phyloP scores from a whole-genome alignment of 2,329 filamentous ascomycete species.

The Trichoderma afroharzianum region DNA sequence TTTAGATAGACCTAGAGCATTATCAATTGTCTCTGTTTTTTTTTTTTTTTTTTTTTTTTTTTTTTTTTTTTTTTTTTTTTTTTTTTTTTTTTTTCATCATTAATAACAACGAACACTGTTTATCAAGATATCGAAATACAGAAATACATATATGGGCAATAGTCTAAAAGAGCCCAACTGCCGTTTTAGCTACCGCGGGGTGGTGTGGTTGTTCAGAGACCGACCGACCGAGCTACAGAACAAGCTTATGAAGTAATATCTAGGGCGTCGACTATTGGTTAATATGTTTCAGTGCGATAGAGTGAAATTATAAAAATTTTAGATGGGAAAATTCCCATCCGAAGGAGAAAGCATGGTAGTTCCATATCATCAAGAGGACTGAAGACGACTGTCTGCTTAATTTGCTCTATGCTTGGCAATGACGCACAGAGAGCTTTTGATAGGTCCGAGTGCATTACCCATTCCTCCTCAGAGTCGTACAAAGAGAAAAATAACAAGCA shows the following conservation, averaged over 20 bases:
- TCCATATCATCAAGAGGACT: neutral
- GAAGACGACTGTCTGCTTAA: neutral
- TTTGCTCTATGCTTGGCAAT: neutral
- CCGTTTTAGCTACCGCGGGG: neutral
- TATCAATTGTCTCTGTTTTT: neutral
- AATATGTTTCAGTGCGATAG: neutral
- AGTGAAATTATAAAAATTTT: no score
- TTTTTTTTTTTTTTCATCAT: neutral
- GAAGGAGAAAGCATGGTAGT: no score
- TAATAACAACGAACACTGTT: rapidly evolving
- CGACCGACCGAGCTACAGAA: neutral
- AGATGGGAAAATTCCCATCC: no score
- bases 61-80: neutral
- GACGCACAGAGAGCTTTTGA: neutral
- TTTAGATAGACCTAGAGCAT: neutral
- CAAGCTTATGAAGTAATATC: neutral
- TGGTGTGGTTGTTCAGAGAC: neutral
- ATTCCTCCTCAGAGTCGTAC: neutral
- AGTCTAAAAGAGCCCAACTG: neutral
- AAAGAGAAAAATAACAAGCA: neutral
- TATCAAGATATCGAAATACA: neutral
- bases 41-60: neutral
- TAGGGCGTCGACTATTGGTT: neutral
- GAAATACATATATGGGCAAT: neutral
- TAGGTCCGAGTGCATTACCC: neutral